Conservation (phyloP, 2,329 filamentous ascomycete species). For the Sporothrix pallida region DNA sequence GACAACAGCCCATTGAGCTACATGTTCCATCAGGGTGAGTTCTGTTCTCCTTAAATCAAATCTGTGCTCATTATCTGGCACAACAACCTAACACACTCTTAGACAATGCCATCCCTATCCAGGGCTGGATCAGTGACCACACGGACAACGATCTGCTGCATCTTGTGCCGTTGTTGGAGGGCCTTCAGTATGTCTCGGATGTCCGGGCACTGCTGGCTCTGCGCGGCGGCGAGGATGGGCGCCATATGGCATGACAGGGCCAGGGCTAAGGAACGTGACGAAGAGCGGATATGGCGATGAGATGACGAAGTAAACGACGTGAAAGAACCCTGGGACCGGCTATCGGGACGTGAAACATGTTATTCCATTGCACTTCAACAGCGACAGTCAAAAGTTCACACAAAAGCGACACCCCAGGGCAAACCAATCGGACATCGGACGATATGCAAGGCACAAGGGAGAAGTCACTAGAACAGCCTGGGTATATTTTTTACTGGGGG, state of each 20-base stretch:
- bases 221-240: constrained; percentile 80
- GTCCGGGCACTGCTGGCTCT: constrained; percentile 88
- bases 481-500: neutral
- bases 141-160: constrained; percentile 95
- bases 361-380: constrained; percentile 1
- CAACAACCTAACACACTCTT: neutral
- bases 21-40: constrained; percentile 93
- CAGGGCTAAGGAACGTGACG: neutral
- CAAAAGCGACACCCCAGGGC: neutral
- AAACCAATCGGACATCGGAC: neutral
- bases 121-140: constrained; percentile 98
- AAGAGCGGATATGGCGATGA: neutral
- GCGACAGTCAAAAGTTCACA: neutral
- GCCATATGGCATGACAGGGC: constrained; percentile 56
- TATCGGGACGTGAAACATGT: neutral
- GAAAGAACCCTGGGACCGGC: neutral
- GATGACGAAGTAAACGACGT: constrained; percentile 11
- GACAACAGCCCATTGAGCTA: constrained; percentile 99
- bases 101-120: constrained; percentile 99
- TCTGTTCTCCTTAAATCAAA: neutral
- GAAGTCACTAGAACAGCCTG: neutral
- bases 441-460: neutral
- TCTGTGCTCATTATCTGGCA: no score
- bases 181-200: constrained; percentile 94
- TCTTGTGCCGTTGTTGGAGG: constrained; percentile 89